A percentile compares a stretch with the other conserved stretches of the same genome.
Conservation (phyloP, 371 early-diverging fungal species). For the Nosema muscidifuracis region DNA sequence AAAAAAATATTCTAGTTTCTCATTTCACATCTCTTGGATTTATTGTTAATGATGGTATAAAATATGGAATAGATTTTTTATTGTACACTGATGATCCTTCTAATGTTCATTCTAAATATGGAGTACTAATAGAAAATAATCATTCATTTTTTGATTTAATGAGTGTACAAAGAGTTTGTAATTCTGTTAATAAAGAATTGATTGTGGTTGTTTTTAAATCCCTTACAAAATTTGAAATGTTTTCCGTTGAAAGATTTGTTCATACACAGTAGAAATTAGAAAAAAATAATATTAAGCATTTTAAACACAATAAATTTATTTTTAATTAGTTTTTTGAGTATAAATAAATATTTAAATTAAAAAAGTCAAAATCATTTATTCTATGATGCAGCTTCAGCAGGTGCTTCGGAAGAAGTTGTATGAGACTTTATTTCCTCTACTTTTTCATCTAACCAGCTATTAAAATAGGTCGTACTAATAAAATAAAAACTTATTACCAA, state of each 20-base stretch:
- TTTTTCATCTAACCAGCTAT: background rate
- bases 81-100: slow-evolving; percentile 48
- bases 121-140: slow-evolving; percentile 34
- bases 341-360: too few relatives aligned
- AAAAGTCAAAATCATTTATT: too few relatives aligned
- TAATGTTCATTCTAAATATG: slow-evolving; percentile 59
- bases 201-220: slow-evolving; percentile 15
- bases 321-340: too few relatives aligned
- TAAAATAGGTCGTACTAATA: background rate
- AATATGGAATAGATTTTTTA: slow-evolving; percentile 58
- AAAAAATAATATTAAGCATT: too few relatives aligned
- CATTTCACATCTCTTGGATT: slow-evolving; percentile 24
- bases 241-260: background rate
- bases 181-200: slow-evolving; percentile 27
- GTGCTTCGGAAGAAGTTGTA: background rate
- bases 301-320: too few relatives aligned
- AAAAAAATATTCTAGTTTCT: background rate
- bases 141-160: slow-evolving; percentile 31
- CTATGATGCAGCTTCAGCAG: too few relatives aligned
- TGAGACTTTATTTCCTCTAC: background rate
- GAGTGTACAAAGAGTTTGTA: slow-evolving; percentile 37
- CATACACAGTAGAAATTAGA: background rate
- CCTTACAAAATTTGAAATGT: background rate
- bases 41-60: slow-evolving; percentile 50
- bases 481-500: background rate